These are phyloP conservation scores for Chenopodium quinoa DNA, from an alignment of 148 eudicot species.

Conservation along the genomic window DNA sequence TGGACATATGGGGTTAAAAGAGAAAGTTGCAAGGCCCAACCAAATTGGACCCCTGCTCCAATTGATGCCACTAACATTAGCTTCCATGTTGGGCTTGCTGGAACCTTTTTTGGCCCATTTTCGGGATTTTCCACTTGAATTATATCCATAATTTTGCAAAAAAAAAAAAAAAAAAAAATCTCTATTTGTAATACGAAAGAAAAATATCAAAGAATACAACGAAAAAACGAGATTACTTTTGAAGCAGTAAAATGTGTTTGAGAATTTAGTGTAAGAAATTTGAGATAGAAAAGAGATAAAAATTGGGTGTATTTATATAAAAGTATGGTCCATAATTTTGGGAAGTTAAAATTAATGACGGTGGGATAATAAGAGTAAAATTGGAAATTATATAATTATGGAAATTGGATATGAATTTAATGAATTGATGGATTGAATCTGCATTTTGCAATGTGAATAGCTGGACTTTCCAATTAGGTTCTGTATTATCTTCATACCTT, in stretches of 20 bases:
- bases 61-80: slow-evolving; percentile 31
- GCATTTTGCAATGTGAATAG: neutral
- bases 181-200: too few species aligned
- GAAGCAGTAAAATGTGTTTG: neutral
- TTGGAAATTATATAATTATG: too few species aligned
- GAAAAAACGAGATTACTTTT: neutral
- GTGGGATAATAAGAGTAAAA: neutral
- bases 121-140: neutral
- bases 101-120: neutral
- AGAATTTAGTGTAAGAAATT: neutral
- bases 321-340: too few species aligned
- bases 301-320: neutral
- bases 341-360: neutral
- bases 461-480: slow-evolving; percentile 12
- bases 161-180: too few species aligned
- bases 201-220: too few species aligned
- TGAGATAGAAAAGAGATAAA: neutral
- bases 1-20: slow-evolving; percentile 44
- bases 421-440: neutral
- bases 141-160: neutral
- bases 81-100: slow-evolving; percentile 32
- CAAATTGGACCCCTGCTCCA: slow-evolving; percentile 41
- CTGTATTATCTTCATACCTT: neutral
- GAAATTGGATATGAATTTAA: neutral
- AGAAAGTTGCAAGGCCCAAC: slow-evolving; percentile 42